A percentile compares a stretch with the other conserved stretches of the same genome.
Evolutionary conservation across 257 asterid species (phyloP).

Genomic region (Scutellaria barbata): DNA sequence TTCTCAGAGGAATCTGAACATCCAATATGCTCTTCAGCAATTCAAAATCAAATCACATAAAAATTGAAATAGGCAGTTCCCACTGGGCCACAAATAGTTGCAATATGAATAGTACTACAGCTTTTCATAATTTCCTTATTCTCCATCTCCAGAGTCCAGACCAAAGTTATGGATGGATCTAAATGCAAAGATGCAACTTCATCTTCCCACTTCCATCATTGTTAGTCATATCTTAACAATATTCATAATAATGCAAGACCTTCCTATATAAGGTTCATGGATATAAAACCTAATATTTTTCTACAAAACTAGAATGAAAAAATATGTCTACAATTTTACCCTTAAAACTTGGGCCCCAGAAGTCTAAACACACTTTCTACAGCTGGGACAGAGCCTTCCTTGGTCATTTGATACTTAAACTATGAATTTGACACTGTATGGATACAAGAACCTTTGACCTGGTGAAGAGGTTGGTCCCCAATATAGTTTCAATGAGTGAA

Average conservation of each 20-base stretch:
- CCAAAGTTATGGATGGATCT: background rate
- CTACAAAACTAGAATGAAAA: background rate
- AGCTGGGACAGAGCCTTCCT: conserved; percentile 3
- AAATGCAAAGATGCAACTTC: conserved; percentile 1
- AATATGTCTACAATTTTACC: background rate
- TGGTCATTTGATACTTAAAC: conserved; percentile 13
- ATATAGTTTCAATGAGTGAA: background rate
- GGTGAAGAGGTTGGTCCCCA: conserved; percentile 6
- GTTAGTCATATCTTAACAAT: conserved; percentile 1
- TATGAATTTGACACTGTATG: background rate
- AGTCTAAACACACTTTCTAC: background rate
- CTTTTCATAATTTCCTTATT: conserved; percentile 3
- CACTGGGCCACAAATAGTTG: background rate
- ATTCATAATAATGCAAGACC: background rate
- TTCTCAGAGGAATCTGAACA: too few relatives aligned
- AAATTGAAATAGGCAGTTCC: background rate
- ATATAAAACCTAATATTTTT: background rate
- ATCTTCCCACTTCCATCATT: background rate
- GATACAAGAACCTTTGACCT: background rate
- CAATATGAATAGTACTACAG: background rate
- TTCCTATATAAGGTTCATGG: conserved; percentile 9
- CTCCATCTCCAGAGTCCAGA: background rate
- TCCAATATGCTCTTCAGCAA: too few relatives aligned
- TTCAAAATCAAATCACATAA: too few relatives aligned
- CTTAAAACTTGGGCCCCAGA: background rate